These are phyloP conservation scores for Cutaneotrichosporon spelunceum DNA, from an alignment of 1,284 basidiomycete species.

Conservation along the genomic window DNA sequence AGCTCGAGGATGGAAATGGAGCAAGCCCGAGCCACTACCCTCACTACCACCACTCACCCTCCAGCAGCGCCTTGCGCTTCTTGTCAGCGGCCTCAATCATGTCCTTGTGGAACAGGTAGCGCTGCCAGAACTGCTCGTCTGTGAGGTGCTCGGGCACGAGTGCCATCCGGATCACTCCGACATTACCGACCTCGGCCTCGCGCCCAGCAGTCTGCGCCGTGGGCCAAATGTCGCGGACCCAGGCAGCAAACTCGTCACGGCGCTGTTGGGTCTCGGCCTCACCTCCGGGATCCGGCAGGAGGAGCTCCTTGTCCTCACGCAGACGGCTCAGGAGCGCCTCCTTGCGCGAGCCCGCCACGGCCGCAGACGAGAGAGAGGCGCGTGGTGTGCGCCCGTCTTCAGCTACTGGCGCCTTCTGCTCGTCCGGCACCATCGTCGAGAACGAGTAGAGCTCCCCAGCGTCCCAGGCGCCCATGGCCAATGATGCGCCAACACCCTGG, in stretches of 20 bases:
- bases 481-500: slow-evolving; percentile 54
- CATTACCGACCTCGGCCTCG: slow-evolving; percentile 54
- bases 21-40: not conserved
- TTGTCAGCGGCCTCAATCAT: slow-evolving; percentile 81
- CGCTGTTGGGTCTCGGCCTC: slow-evolving; percentile 56
- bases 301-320: slow-evolving; percentile 68
- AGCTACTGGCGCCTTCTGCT: not conserved
- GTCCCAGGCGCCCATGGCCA: slow-evolving; percentile 64
- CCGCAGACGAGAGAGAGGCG: slow-evolving; percentile 17
- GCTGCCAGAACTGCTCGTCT: slow-evolving; percentile 75
- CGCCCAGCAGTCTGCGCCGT: slow-evolving; percentile 42
- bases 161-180: slow-evolving; percentile 60
- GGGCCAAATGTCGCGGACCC: slow-evolving; percentile 59
- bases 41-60: slow-evolving; percentile 57
- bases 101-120: slow-evolving; percentile 85
- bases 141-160: slow-evolving; percentile 67
- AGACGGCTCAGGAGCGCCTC: slow-evolving; percentile 72
- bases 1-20: no score
- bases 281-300: slow-evolving; percentile 70
- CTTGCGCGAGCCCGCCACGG: slow-evolving; percentile 57
- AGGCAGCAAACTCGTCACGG: slow-evolving; percentile 61
- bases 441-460: slow-evolving; percentile 75
- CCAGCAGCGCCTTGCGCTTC: slow-evolving; percentile 72
- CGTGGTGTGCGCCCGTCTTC: slow-evolving; percentile 37
- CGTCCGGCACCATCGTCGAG: slow-evolving; percentile 27